A percentile compares a stretch with the other conserved stretches of the same genome.
These are phyloP conservation scores for Paecilomyces formosus DNA, from an alignment of 2,329 filamentous ascomycete genomes.

Conservation along the genomic window DNA sequence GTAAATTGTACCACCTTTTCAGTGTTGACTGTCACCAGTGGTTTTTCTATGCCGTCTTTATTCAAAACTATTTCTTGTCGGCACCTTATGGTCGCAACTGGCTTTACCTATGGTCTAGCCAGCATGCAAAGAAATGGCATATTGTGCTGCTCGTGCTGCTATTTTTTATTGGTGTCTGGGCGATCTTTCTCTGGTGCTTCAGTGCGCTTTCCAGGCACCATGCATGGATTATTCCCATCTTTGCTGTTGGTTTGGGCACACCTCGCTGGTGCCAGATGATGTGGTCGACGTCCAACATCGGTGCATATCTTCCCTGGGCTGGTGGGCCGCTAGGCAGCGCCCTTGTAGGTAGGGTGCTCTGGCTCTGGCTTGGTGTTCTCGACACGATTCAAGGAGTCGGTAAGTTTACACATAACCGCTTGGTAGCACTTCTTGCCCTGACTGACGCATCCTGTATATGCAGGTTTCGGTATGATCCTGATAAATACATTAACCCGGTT, in stretches of 20 bases:
- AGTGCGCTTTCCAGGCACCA: conserved; percentile 46
- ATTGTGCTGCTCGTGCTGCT: conserved; percentile 40
- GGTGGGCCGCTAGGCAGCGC: conserved; percentile 44
- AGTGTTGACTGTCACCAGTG: conserved; percentile 28
- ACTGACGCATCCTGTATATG: neutral
- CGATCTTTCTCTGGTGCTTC: conserved; percentile 40
- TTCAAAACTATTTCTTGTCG: conserved; percentile 55
- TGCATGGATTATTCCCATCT: conserved; percentile 56
- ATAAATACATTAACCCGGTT: conserved; percentile 53
- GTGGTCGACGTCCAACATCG: conserved; percentile 51
- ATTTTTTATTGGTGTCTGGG: conserved; percentile 47
- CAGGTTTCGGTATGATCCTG: conserved; percentile 53
- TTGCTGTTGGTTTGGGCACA: conserved; percentile 53
- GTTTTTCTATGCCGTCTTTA: conserved; percentile 50
- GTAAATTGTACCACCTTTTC: neutral
- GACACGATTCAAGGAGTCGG: conserved; percentile 56
- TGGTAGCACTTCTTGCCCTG: neutral
- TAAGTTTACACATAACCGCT: neutral
- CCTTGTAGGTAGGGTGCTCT: conserved; percentile 45
- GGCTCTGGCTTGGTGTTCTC: conserved; percentile 56
- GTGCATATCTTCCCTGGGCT: conserved; percentile 52
- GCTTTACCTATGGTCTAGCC: conserved; percentile 45
- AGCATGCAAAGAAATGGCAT: conserved; percentile 45
- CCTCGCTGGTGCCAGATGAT: conserved; percentile 58
- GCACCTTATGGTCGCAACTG: conserved; percentile 54